Evolutionary conservation across 768 basidiomycete species (phyloP), one percentile per base, ranked within the genome.

Genomic region (Punctularia strigosozonata): DNA sequence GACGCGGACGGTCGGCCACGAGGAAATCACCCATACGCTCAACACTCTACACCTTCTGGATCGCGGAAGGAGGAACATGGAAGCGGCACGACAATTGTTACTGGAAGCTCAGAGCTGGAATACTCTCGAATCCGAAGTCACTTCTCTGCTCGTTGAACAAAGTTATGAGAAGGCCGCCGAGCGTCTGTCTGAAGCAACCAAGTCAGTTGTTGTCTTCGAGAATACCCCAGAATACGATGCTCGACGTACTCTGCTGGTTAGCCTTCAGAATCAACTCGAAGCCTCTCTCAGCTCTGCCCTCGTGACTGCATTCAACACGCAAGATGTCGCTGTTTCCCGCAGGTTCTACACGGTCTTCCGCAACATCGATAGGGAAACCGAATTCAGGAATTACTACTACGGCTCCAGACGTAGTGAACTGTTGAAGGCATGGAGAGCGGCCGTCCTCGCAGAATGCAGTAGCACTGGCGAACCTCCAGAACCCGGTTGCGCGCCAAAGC

Each of bases 51-150:
- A 77, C 38, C 66, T 78, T 31, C 68, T 98, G 28, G 90, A 98
- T 57, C 75, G 72, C 7, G 71, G 91, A 21, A 95, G 90, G 53
- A 64, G 64, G 18, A 69, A 82, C 17, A 91, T 99, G 88, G 89
- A 91, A 54, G 77, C 79, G 0, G 73, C 89, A 1, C 68, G 91
- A 24, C 89, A 89, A 45, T 90, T 97, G 14, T 61, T 98, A 25
- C 76, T 81, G 19, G 94, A 98, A 54, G 92, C 95, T 10, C 92
- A 98, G 65, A 87, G 82, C 47, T 99, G 95, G 95, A 86, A 82
- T 41, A 87, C 88, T 2, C 70, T 99, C 33, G 95, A 98, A 56
- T 71, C 83, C 25, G 95, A 99, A 60, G 83, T 95, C 34, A 86
- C 84, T 0, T 68, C 81, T 2, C 70, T 94, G n/a, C 69, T 98